Percentiles rank a stretch among this genome's conserved stretches.
These are phyloP conservation scores for Hypoxylon intermedium DNA, from an alignment of 495 filamentous ascomycete genomes.

Conservation along the genomic window DNA sequence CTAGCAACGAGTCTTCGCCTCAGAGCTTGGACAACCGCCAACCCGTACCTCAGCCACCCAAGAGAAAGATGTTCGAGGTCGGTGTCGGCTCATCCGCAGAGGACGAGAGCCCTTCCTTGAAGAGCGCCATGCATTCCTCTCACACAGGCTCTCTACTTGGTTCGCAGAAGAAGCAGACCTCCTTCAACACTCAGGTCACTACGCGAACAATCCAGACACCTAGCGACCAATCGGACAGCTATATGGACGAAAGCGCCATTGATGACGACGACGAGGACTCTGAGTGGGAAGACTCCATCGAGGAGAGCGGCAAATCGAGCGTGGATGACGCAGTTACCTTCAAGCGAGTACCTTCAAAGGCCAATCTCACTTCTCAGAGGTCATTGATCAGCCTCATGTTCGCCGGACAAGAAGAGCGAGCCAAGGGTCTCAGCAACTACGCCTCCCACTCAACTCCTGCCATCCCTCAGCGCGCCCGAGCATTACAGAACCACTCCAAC, in stretches of 20 bases:
- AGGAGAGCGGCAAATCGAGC: slow-evolving; percentile 81
- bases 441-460: slow-evolving; percentile 83
- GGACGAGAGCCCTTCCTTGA: slow-evolving; percentile 81
- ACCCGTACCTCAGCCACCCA: slow-evolving; percentile 56
- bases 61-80: slow-evolving; percentile 79
- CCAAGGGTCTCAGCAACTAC: slow-evolving; percentile 66
- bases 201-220: slow-evolving; percentile 68
- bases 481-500: slow-evolving; percentile 75
- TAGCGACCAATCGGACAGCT: slow-evolving; percentile 74
- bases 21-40: slow-evolving; percentile 58
- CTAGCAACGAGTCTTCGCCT: slow-evolving; percentile 55
- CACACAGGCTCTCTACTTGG: slow-evolving; percentile 53
- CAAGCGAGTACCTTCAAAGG: slow-evolving; percentile 86
- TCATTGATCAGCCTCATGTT: slow-evolving; percentile 92
- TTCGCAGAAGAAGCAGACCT: slow-evolving; percentile 76
- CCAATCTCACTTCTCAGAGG: slow-evolving; percentile 82
- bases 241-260: slow-evolving; percentile 80
- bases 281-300: slow-evolving; percentile 93
- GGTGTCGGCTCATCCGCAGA: slow-evolving; percentile 71
- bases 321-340: slow-evolving; percentile 81
- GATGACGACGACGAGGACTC: slow-evolving; percentile 88
- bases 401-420: slow-evolving; percentile 73
- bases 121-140: slow-evolving; percentile 65
- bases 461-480: slow-evolving; percentile 74
- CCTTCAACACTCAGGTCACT: slow-evolving; percentile 80